Conservation (phyloP, 352 stramenopile species). For the Phytophthora fragariae region DNA sequence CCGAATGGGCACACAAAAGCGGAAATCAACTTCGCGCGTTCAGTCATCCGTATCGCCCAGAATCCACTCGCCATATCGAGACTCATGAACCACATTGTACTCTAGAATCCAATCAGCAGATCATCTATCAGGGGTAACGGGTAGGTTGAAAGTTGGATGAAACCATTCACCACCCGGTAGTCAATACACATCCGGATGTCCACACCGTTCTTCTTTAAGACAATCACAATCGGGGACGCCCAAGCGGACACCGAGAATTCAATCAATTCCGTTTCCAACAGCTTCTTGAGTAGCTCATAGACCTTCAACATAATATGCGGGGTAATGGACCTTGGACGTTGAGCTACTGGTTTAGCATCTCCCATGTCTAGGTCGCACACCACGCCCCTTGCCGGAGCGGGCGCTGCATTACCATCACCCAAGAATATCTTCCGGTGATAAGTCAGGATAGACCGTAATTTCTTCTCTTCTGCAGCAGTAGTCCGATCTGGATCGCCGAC, state of each 20-base stretch:
- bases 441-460: neutral
- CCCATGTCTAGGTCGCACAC: constrained; percentile 6
- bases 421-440: constrained; percentile 10
- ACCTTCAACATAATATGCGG: neutral
- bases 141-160: constrained; percentile 6
- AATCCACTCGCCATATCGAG: constrained; percentile 5
- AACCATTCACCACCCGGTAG: neutral
- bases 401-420: constrained; percentile 13
- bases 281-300: neutral
- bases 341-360: neutral
- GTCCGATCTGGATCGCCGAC: neutral
- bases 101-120: neutral
- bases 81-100: neutral
- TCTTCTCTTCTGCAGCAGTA: neutral
- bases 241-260: neutral
- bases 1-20: constrained; percentile 2
- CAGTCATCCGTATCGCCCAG: neutral
- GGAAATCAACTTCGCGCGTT: neutral
- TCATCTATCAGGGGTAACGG: constrained; percentile 13
- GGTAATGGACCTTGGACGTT: neutral
- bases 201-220: constrained; percentile 11
- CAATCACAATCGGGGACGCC: neutral
- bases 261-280: neutral
- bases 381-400: neutral
- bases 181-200: constrained; percentile 12